Conservation (phyloP, 306 rosid genomes). For the Bauhinia variegata region DNA sequence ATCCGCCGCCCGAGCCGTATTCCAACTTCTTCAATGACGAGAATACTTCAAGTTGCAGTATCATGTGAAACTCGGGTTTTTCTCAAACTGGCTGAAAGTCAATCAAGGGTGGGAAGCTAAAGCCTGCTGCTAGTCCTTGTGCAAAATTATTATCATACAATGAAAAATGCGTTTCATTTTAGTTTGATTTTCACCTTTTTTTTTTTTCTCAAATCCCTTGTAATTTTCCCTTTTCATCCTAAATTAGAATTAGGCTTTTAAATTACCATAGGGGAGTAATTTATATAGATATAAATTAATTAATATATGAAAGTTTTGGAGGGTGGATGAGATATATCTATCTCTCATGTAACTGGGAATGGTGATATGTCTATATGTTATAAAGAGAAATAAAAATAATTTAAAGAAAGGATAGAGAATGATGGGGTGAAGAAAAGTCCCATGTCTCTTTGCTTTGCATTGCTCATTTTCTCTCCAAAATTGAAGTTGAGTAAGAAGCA, state of each 20-base stretch:
- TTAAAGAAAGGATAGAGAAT: conserved; percentile 3
- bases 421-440: conserved; percentile 16
- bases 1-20: conserved; percentile 59
- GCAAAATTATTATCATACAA: conserved; percentile 50
- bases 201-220: conserved; percentile 24
- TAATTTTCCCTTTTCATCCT: conserved; percentile 34
- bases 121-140: conserved; percentile 23
- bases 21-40: conserved; percentile 70
- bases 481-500: no score
- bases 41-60: conserved; percentile 67
- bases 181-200: conserved; percentile 34
- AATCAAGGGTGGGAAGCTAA: conserved; percentile 5
- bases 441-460: no score
- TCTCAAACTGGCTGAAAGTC: conserved; percentile 5
- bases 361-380: conserved; percentile 59
- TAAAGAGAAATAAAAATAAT: conserved; percentile 51
- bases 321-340: conserved; percentile 34
- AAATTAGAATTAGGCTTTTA: conserved; percentile 40
- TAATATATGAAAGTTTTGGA: conserved; percentile 43
- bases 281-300: conserved; percentile 50
- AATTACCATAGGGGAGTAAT: conserved; percentile 43
- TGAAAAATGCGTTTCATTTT: no score
- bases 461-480: conserved; percentile 25
- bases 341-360: conserved; percentile 44
- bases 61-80: conserved; percentile 60